A percentile compares a stretch with the other conserved stretches of the same genome.
Evolutionary conservation across 345 rosid species (phyloP).

Genomic region (Brassica carinata): DNA sequence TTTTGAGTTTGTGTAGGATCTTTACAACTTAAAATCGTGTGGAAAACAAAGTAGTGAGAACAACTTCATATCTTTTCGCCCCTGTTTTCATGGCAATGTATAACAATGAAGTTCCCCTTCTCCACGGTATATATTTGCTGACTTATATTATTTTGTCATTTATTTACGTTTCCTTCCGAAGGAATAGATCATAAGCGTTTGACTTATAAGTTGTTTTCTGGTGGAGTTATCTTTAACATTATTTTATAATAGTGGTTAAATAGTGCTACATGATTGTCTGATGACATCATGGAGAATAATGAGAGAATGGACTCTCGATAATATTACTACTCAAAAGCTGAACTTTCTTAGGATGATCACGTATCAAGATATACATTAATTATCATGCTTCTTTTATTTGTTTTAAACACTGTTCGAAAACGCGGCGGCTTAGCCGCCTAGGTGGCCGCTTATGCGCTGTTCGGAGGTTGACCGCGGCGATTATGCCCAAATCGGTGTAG

Average conservation of each 20-base stretch:
- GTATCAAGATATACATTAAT: neutral
- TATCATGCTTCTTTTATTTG: slow-evolving; percentile 1
- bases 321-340: slow-evolving; percentile 41
- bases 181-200: neutral
- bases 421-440: too few relatives aligned
- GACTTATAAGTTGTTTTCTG: slow-evolving; percentile 15
- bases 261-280: slow-evolving; percentile 29
- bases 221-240: slow-evolving; percentile 25
- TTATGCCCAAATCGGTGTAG: too few relatives aligned
- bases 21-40: too few relatives aligned
- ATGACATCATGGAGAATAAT: slow-evolving; percentile 42
- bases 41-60: too few relatives aligned
- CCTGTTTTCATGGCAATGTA: too few relatives aligned
- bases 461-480: too few relatives aligned
- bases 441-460: too few relatives aligned
- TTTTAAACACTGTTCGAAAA: neutral
- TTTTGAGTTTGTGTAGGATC: too few relatives aligned
- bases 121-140: neutral
- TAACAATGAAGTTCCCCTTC: neutral
- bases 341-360: slow-evolving; percentile 33
- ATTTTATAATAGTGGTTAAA: slow-evolving; percentile 8
- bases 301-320: slow-evolving; percentile 43
- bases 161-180: neutral
- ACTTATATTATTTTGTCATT: neutral
- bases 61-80: too few relatives aligned